Evolutionary conservation across 1,139 yeast genomes (phyloP), one percentile per base, ranked within the genome.

Genomic region (Meyerozyma carpophila): DNA sequence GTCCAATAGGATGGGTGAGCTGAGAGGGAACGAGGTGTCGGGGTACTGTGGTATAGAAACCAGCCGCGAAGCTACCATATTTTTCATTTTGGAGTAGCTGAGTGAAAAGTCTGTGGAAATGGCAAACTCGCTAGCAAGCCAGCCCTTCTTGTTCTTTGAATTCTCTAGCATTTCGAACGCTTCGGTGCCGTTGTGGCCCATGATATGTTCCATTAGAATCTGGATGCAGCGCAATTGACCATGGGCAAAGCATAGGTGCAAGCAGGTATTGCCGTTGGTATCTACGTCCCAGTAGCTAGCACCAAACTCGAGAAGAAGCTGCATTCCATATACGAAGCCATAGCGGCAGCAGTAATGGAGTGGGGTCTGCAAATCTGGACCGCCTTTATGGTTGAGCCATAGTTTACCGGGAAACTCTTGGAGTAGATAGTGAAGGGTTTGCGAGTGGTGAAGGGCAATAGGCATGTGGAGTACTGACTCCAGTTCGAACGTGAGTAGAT

Each of bases 381-480:
- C 88, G 9, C 75, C 77, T 9, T 50, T 48, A 42, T 54, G 64
- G 46, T 77, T 70, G 45, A 76, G 68, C 73, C 94, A 87, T 16
- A 82, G 65, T 46, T 78, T 75, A 4, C 81, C 70, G 0, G 91
- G 84, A 55, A 88, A 86, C 58, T 88, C 93, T 57, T 87, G 94
- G 31, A 95, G 73, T 34, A 93, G 65, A 48, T 88, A 76, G 57
- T 87, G 94, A 32, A 91, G 75, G 0, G 96, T 87, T 54, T 87
- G 95, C 48, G 82, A 82, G 57, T 86, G 90, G 40, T 68, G 67
- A 27, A 80, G 78, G 45, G 71, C 60, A 4, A 89, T 75, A 1
- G 95, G 82, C 40, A 88, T 58, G 63, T 91, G 98, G 25, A 91
- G 72, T 8, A 91, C 86, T 1, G 95, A 82, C 44, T 84, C 73